phyloP scores from a whole-genome alignment of 2,329 filamentous ascomycete genomes.

The Exserohilum rostratum region DNA sequence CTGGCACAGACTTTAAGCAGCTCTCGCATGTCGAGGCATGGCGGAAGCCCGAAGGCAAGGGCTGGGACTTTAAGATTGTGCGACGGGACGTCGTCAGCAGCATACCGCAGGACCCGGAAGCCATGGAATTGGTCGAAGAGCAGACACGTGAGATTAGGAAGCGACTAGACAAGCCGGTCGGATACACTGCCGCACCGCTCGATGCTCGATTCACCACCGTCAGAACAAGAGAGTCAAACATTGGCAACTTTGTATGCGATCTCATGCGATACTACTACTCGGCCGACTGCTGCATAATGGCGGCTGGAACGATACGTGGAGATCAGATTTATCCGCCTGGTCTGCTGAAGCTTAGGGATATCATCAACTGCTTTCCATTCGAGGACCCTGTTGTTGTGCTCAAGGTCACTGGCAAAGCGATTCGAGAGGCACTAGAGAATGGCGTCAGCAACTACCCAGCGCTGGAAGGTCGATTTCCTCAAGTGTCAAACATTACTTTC shows the following conservation, averaged over 20 bases:
- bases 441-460: slow-evolving; percentile 80
- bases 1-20: slow-evolving; percentile 90
- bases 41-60: slow-evolving; percentile 57
- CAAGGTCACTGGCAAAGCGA: slow-evolving; percentile 70
- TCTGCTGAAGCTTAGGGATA: slow-evolving; percentile 75
- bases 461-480: slow-evolving; percentile 80
- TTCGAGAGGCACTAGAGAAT: slow-evolving; percentile 84
- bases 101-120: slow-evolving; percentile 68
- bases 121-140: slow-evolving; percentile 67
- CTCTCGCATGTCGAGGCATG: slow-evolving; percentile 85
- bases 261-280: slow-evolving; percentile 84
- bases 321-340: slow-evolving; percentile 89
- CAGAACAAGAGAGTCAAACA: slow-evolving; percentile 76
- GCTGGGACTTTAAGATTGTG: slow-evolving; percentile 80
- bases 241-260: slow-evolving; percentile 91
- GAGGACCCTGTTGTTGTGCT: slow-evolving; percentile 87
- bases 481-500: slow-evolving; percentile 83
- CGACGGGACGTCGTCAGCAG: slow-evolving; percentile 74
- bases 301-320: slow-evolving; percentile 81
- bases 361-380: slow-evolving; percentile 90
- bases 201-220: slow-evolving; percentile 89
- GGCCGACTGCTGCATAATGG: slow-evolving; percentile 84
- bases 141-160: slow-evolving; percentile 75
- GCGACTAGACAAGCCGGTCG: slow-evolving; percentile 78
- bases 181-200: slow-evolving; percentile 80